These are phyloP conservation scores for Dissophora globulifera DNA, from an alignment of 192 early-diverging fungal genomes.

Conservation along the genomic window DNA sequence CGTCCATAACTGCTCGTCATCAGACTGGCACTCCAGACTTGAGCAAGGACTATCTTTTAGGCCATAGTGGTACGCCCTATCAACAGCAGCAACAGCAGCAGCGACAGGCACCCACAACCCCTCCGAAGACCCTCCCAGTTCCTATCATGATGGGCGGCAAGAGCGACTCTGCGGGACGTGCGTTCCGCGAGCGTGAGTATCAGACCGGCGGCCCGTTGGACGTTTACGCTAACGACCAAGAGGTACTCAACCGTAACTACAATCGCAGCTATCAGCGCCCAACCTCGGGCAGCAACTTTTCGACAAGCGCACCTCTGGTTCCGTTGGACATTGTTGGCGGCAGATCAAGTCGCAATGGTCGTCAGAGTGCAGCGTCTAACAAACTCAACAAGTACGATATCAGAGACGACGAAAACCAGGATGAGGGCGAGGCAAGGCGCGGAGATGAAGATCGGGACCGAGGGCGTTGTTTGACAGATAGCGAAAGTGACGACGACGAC, in stretches of 20 bases:
- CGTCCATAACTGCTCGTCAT: not conserved
- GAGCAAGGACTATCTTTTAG: constrained; percentile 1
- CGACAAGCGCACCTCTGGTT: constrained; percentile 37
- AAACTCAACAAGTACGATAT: not conserved
- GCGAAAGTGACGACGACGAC: not conserved
- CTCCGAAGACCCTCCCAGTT: constrained; percentile 22
- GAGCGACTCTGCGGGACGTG: constrained; percentile 15
- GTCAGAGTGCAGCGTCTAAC: constrained; percentile 1
- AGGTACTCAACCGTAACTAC: not conserved
- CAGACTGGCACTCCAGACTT: constrained; percentile 26
- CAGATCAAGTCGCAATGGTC: not conserved
- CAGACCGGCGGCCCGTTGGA: constrained; percentile 30
- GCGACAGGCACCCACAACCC: constrained; percentile 18
- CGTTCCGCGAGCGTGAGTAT: constrained; percentile 22
- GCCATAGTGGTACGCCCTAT: too few relatives aligned
- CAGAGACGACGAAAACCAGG: not conserved
- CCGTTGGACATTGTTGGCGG: not conserved
- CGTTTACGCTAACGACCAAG: constrained; percentile 5
- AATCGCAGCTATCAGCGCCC: constrained; percentile 22
- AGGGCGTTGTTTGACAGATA: too few relatives aligned
- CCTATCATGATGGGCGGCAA: constrained; percentile 15
- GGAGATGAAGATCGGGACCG: too few relatives aligned
- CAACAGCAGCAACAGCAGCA: not conserved
- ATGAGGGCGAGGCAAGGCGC: constrained; percentile 3
- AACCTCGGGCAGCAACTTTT: constrained; percentile 26